Percentiles rank a stretch among this genome's conserved stretches.
These are phyloP conservation scores for Sesbania bispinosa DNA, from an alignment of 306 rosid species.

Conservation along the genomic window DNA sequence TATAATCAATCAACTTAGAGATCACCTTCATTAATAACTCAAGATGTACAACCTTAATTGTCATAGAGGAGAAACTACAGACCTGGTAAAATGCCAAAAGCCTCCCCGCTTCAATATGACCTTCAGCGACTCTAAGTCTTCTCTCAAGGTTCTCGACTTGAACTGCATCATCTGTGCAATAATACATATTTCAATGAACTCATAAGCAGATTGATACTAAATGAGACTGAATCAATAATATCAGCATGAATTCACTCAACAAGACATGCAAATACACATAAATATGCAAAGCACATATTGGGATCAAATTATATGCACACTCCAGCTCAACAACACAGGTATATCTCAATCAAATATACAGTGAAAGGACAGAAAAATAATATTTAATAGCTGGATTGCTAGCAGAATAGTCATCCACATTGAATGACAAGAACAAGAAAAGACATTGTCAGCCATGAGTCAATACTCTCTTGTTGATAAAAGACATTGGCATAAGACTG, in stretches of 20 bases:
- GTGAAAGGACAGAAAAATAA: background rate
- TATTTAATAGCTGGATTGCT: conserved; percentile 2
- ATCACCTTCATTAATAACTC: conserved; percentile 8
- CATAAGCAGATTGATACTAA: conserved; percentile 4
- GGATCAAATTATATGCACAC: conserved; percentile 17
- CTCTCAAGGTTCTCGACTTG: conserved; percentile 50
- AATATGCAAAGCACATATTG: conserved; percentile 10
- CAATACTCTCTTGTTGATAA: background rate
- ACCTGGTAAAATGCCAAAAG: conserved; percentile 94
- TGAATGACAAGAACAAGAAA: background rate
- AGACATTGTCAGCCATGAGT: background rate
- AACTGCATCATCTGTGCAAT: conserved; percentile 49
- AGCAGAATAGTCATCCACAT: conserved; percentile 1
- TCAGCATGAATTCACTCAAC: conserved; percentile 17
- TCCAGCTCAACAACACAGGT: conserved; percentile 20
- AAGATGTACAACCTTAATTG: conserved; percentile 6
- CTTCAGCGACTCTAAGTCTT: conserved; percentile 76
- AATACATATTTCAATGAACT: conserved; percentile 17
- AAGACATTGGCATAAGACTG: too few relatives aligned
- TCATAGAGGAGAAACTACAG: conserved; percentile 21
- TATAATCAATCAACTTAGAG: background rate
- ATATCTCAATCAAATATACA: conserved; percentile 7
- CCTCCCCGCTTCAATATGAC: conserved; percentile 94
- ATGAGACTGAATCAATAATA: conserved; percentile 17
- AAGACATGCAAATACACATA: background rate